Conservation (phyloP, 768 basidiomycete genomes). For the Mycena amicta region DNA sequence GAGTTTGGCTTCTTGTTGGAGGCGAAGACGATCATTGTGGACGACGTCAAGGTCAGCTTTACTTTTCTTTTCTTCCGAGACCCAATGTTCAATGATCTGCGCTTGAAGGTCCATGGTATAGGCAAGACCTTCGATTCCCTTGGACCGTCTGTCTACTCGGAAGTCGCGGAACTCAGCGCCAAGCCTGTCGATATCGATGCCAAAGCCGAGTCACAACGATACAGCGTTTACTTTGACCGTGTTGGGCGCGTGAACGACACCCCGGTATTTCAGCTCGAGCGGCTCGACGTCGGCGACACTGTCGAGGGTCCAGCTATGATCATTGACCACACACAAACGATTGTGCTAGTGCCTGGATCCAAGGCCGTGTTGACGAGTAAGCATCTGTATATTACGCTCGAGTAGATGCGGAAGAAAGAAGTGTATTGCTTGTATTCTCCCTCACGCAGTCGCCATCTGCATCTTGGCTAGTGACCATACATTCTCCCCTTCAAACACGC, state of each 20-base stretch:
- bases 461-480: not conserved
- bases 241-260: conserved; percentile 76
- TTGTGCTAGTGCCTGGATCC: conserved; percentile 80
- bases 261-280: conserved; percentile 75
- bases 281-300: conserved; percentile 67
- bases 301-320: conserved; percentile 90
- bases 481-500: not conserved
- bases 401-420: too few relatives aligned
- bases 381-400: conserved; percentile 61
- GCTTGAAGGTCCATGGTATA: conserved; percentile 74
- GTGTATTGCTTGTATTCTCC: too few relatives aligned
- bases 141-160: conserved; percentile 76
- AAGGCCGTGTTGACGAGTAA: conserved; percentile 67
- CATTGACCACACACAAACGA: conserved; percentile 94
- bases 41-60: conserved; percentile 77
- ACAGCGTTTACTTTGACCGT: conserved; percentile 83
- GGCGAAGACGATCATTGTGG: conserved; percentile 80
- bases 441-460: not conserved
- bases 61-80: not conserved
- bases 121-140: conserved; percentile 88
- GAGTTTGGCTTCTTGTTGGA: conserved; percentile 94
- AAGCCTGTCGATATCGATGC: conserved; percentile 39
- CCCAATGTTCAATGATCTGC: not conserved
- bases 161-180: conserved; percentile 59
- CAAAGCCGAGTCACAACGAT: conserved; percentile 49